Percentiles rank a stretch among this genome's conserved stretches.
phyloP scores from a whole-genome alignment of 768 basidiomycete species.

The Tricholoma sp. region DNA sequence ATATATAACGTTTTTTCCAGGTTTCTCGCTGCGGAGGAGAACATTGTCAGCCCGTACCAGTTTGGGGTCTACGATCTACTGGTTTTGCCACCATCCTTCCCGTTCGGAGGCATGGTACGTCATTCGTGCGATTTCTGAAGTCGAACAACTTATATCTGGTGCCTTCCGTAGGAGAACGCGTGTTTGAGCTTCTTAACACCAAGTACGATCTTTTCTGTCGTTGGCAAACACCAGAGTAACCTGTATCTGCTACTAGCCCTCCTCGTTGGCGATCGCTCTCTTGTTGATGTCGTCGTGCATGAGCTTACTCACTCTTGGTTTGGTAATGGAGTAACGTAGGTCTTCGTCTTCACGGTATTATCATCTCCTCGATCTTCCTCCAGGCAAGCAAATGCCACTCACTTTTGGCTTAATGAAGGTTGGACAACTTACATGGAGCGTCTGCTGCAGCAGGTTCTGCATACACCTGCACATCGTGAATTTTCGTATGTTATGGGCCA shows the following conservation, averaged over 20 bases:
- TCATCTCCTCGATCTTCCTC: neutral
- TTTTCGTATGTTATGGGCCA: slow-evolving; percentile 77
- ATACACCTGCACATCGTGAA: slow-evolving; percentile 71
- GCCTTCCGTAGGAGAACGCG: slow-evolving; percentile 66
- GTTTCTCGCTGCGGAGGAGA: slow-evolving; percentile 74
- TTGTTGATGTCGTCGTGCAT: slow-evolving; percentile 88
- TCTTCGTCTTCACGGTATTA: slow-evolving; percentile 1
- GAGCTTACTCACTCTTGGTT: slow-evolving; percentile 88
- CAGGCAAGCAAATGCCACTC: slow-evolving; percentile 66
- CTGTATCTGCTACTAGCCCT: slow-evolving; percentile 45
- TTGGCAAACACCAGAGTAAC: neutral
- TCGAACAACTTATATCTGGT: slow-evolving; percentile 4
- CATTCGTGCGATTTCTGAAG: neutral
- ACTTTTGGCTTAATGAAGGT: slow-evolving; percentile 90
- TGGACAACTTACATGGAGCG: slow-evolving; percentile 95
- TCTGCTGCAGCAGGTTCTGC: slow-evolving; percentile 61
- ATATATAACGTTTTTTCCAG: slow-evolving; percentile 27
- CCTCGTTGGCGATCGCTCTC: slow-evolving; percentile 78
- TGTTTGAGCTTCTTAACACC: slow-evolving; percentile 88
- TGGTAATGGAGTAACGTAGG: slow-evolving; percentile 81
- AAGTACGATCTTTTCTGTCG: slow-evolving; percentile 37
- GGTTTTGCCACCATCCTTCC: slow-evolving; percentile 88
- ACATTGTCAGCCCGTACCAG: slow-evolving; percentile 66
- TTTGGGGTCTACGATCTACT: slow-evolving; percentile 90
- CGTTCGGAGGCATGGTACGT: slow-evolving; percentile 84